A percentile compares a stretch with the other conserved stretches of the same genome.
These are phyloP conservation scores for Phoenix dactylifera DNA, from an alignment of 176 grass and related monocot genomes.

Conservation along the genomic window DNA sequence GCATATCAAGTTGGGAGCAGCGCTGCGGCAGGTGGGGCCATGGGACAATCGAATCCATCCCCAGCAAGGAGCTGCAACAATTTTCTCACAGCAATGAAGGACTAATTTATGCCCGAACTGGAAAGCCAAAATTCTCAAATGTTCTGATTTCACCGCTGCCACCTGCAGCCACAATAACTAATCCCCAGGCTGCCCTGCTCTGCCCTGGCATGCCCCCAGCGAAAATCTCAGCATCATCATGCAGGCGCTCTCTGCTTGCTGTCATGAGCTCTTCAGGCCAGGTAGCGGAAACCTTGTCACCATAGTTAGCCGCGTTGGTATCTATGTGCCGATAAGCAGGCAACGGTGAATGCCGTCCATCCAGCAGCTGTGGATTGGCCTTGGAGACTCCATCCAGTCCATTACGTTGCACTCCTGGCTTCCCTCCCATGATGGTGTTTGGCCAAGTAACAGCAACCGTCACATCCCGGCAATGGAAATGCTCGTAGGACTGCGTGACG, in stretches of 20 bases:
- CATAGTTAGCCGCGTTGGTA: slow-evolving; percentile 34
- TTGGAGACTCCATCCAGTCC: slow-evolving; percentile 25
- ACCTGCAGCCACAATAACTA: slow-evolving; percentile 70
- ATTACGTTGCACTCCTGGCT: slow-evolving; percentile 20
- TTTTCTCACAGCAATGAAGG: background rate
- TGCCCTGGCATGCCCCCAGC: slow-evolving; percentile 31
- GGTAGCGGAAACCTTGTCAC: slow-evolving; percentile 55
- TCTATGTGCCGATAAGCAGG: slow-evolving; percentile 5
- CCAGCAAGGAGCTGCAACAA: too few relatives aligned
- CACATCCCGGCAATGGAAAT: slow-evolving; percentile 80
- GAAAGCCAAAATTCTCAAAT: slow-evolving; percentile 92
- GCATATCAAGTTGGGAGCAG: too few relatives aligned
- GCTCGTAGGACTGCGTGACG: slow-evolving; percentile 58
- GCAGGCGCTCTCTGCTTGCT: slow-evolving; percentile 41
- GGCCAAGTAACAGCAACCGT: slow-evolving; percentile 60
- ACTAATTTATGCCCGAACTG: slow-evolving; percentile 66
- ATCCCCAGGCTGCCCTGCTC: slow-evolving; percentile 66
- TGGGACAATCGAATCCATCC: too few relatives aligned
- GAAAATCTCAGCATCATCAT: slow-evolving; percentile 23
- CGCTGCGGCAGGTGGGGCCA: too few relatives aligned
- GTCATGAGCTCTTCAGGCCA: slow-evolving; percentile 89
- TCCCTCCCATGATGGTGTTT: slow-evolving; percentile 13
- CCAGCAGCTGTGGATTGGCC: background rate
- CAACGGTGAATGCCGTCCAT: slow-evolving; percentile 18
- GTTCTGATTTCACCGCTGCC: slow-evolving; percentile 71